Conservation (phyloP, 1,284 basidiomycete genomes). For the Tremellales sp. region DNA sequence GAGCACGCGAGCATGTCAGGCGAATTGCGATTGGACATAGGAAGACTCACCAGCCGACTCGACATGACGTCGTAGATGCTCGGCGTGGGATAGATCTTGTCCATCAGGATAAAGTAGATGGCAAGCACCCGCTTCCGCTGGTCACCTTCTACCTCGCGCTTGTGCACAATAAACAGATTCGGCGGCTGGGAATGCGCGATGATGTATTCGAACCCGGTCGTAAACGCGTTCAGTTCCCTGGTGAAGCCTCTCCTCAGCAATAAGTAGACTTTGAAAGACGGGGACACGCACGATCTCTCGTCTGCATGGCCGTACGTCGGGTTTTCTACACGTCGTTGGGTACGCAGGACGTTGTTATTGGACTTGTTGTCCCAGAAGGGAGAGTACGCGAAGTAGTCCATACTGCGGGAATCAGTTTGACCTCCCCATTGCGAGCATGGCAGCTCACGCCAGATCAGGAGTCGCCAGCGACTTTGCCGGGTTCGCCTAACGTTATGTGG, state of each 20-base stretch:
- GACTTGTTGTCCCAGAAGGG: conserved; percentile 43
- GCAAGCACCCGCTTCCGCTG: conserved; percentile 26
- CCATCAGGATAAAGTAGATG: conserved; percentile 40
- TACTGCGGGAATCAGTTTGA: conserved; percentile 15
- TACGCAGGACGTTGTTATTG: conserved; percentile 41
- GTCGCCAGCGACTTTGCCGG: conserved; percentile 36
- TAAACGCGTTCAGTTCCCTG: conserved; percentile 36
- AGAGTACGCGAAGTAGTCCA: conserved; percentile 46
- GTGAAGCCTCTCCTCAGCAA: not conserved
- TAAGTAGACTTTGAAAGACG: not conserved
- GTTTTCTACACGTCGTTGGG: conserved; percentile 36
- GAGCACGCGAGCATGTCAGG: not conserved
- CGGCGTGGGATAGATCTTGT: conserved; percentile 41
- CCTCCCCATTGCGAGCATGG: not conserved
- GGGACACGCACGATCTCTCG: conserved; percentile 37
- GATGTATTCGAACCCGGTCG: conserved; percentile 42
- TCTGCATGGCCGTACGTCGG: conserved; percentile 39
- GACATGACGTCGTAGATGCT: conserved; percentile 34
- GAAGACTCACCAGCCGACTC: conserved; percentile 29
- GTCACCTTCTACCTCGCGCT: conserved; percentile 27
- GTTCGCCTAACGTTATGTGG: conserved; percentile 22
- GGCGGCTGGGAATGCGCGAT: conserved; percentile 40
- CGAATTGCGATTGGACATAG: not conserved
- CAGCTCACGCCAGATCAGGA: conserved; percentile 35
- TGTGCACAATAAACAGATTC: conserved; percentile 40